These are phyloP conservation scores for Linnemannia hyalina DNA, from an alignment of 192 early-diverging fungal species.

Conservation along the genomic window DNA sequence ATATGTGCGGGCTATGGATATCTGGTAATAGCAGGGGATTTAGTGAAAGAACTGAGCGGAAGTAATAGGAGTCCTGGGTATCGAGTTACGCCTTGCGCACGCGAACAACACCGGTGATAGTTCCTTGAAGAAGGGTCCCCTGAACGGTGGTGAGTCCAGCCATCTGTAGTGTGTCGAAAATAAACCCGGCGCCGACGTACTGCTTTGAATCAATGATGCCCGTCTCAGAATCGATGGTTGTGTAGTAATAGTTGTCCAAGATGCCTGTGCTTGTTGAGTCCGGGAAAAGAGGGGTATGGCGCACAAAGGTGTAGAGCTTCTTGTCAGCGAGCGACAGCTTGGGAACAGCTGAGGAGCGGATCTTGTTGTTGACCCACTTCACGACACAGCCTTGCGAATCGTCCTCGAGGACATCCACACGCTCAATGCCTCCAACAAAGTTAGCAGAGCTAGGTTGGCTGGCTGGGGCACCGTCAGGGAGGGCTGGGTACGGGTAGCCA, in stretches of 20 bases:
- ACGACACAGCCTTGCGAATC: constrained; percentile 31
- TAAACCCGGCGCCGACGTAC: constrained; percentile 23
- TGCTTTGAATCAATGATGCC: constrained; percentile 36
- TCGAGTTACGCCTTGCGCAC: constrained; percentile 34
- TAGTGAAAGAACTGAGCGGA: constrained; percentile 6
- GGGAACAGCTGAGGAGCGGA: constrained; percentile 34
- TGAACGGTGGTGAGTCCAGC: constrained; percentile 30
- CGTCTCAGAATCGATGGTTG: constrained; percentile 31
- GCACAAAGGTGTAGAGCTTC: constrained; percentile 41
- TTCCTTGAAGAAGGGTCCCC: constrained; percentile 19
- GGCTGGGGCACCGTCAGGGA: constrained; percentile 26
- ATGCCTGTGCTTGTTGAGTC: constrained; percentile 27
- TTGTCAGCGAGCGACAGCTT: constrained; percentile 34
- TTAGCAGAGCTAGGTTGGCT: constrained; percentile 29
- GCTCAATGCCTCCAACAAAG: constrained; percentile 42
- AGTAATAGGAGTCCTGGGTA: neutral
- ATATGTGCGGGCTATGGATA: neutral
- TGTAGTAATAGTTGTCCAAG: constrained; percentile 38
- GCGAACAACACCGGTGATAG: constrained; percentile 31
- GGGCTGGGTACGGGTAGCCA: constrained; percentile 34
- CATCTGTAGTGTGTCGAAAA: constrained; percentile 38
- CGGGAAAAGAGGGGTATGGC: constrained; percentile 24
- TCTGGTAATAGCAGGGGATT: neutral
- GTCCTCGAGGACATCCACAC: constrained; percentile 38
- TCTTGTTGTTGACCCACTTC: constrained; percentile 39